Percentiles rank a stretch among this genome's conserved stretches.
These are phyloP conservation scores for Pyrus hybrid DNA, from an alignment of 331 rosid genomes.

Conservation along the genomic window DNA sequence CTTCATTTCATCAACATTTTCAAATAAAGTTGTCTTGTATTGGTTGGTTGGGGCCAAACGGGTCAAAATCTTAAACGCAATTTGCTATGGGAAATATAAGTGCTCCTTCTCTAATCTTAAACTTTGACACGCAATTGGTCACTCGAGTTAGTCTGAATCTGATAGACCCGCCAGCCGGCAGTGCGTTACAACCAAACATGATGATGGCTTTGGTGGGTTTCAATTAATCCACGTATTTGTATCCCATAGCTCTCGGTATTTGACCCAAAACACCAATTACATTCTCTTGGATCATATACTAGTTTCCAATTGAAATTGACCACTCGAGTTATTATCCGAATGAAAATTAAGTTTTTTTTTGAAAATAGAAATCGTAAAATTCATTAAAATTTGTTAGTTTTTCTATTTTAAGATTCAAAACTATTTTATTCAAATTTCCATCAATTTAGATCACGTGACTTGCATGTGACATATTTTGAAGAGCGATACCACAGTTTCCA, in stretches of 20 bases:
- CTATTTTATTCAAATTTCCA: too few relatives aligned
- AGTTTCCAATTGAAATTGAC: neutral
- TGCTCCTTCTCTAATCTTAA: neutral
- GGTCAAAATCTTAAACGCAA: neutral
- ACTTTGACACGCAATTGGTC: neutral
- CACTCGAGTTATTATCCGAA: neutral
- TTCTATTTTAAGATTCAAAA: too few relatives aligned
- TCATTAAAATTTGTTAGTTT: too few relatives aligned
- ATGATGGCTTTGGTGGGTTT: slow-evolving; percentile 30
- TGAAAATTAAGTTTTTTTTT: too few relatives aligned
- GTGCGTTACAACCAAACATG: slow-evolving; percentile 59
- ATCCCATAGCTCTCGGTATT: neutral
- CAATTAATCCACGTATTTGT: slow-evolving; percentile 4
- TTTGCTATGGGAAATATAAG: neutral
- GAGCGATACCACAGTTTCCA: too few relatives aligned
- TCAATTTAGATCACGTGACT: too few relatives aligned
- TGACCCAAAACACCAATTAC: neutral
- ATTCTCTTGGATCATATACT: neutral
- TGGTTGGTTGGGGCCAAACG: neutral
- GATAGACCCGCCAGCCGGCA: neutral
- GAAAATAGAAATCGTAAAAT: too few relatives aligned
- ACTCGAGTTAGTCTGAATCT: neutral
- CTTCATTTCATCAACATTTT: neutral
- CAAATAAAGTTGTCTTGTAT: neutral
- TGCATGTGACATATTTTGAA: too few relatives aligned